Evolutionary conservation across 2,329 filamentous ascomycete genomes (phyloP).

Genomic region (Sporothrix dimorphospora): DNA sequence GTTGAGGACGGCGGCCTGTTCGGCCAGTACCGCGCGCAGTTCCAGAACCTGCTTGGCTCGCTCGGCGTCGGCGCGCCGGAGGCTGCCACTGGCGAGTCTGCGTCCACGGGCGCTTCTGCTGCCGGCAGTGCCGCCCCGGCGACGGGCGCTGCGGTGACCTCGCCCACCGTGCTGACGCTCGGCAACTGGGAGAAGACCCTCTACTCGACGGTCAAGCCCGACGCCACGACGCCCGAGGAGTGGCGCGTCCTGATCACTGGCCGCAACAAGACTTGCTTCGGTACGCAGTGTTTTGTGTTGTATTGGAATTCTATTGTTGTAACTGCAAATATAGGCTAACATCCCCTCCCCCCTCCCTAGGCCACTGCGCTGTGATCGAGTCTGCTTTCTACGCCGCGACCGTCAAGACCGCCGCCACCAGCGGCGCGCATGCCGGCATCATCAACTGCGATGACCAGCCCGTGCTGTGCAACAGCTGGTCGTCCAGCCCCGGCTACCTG

Average conservation of each 20-base stretch:
- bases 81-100: constrained; percentile 7
- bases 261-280: constrained; percentile 76
- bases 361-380: constrained; percentile 67
- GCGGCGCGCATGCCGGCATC: constrained; percentile 67
- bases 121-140: constrained; percentile 46
- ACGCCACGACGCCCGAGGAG: constrained; percentile 66
- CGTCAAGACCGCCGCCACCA: constrained; percentile 63
- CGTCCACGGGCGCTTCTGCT: constrained; percentile 44
- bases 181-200: constrained; percentile 73
- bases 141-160: constrained; percentile 41
- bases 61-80: constrained; percentile 47
- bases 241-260: constrained; percentile 77
- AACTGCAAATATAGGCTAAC: not conserved
- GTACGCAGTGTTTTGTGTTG: constrained; percentile 44
- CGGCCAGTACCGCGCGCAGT: constrained; percentile 64
- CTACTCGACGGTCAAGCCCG: constrained; percentile 62
- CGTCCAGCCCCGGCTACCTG: constrained; percentile 64
- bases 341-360: constrained; percentile 44
- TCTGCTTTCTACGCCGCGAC: constrained; percentile 69
- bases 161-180: constrained; percentile 58
- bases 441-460: constrained; percentile 76
- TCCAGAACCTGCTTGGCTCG: constrained; percentile 66
- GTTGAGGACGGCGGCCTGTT: constrained; percentile 51
- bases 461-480: constrained; percentile 76
- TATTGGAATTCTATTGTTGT: not conserved